Base-by-base conservation (phyloP, 495 filamentous ascomycete species). In the Tuber melanosporum region DNA sequence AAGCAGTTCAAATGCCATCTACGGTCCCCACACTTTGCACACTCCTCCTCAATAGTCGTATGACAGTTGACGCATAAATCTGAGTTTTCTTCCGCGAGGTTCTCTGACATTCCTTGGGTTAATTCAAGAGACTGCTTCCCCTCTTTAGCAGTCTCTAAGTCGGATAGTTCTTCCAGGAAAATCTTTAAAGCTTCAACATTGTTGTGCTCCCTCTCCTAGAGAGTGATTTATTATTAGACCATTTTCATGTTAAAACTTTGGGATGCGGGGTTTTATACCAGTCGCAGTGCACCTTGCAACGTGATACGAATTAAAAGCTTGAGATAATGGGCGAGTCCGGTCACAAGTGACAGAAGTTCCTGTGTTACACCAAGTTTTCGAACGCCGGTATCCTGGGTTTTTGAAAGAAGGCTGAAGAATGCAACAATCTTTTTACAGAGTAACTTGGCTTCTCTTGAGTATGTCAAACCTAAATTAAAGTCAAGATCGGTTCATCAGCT, bases 391-490 rank as follows among this genome's bases (percentile, higher is more conserved):
- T 97, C 94, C 84, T 98, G 94, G 2, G 93, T 95, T 82, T 97
- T 97, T 3, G 95, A 94, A 7, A 99, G 87, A 45, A 99, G 86
- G 17, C 92, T 91, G 84, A 99, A 99, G 87, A 99, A 99, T 26
- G 95, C 92, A 42, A 99, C 95, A 73, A 99, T 97, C 85, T 99
- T 99, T 85, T 99, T 99, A 87, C 96, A 99, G 19, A 99, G 90
- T 45, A 99, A 88, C 85, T 98, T 99, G 36, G 96, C 92, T 86
- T 99, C 96, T 75, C 96, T 91, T 32, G 92, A 92, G 83, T 98
- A 98, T 42, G 93, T 91, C 62, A 98, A 87, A 76, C 92, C 95
- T 94, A 76, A 44, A 44, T 45, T 66, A 82, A 75, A 85, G 78
- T 79, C 72, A 83, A 81, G 43, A 71, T 77, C 71, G 80, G 77